phyloP scores from a whole-genome alignment of 192 early-diverging fungal species.

The Dimargaris cristalligena region DNA sequence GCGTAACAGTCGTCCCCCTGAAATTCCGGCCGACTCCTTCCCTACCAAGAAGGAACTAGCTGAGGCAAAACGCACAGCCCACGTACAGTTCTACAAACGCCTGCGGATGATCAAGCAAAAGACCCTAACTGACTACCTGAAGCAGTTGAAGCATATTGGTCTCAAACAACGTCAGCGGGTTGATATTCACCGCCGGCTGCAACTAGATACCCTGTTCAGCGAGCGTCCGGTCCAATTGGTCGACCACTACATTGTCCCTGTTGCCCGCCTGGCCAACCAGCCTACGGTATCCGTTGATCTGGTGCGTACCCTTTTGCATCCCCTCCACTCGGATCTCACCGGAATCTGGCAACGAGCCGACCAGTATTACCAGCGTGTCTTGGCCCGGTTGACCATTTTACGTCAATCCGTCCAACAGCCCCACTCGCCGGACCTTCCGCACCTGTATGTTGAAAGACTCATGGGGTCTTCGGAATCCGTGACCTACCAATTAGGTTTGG shows the following conservation, averaged over 20 bases:
- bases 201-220: neutral
- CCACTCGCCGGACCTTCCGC: neutral
- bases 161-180: constrained; percentile 20
- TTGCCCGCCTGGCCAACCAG: neutral
- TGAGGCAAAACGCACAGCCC: neutral
- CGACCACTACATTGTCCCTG: neutral
- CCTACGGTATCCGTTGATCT: neutral
- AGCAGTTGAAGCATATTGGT: constrained; percentile 49
- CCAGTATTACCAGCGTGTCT: constrained; percentile 46
- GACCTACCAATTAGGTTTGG: neutral
- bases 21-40: neutral
- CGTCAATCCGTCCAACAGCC: constrained; percentile 4
- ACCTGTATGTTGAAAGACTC: neutral
- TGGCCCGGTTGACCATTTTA: constrained; percentile 45
- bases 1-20: neutral
- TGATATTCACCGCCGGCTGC: constrained; percentile 7
- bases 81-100: constrained; percentile 26
- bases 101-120: constrained; percentile 57
- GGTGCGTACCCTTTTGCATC: neutral
- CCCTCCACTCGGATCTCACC: constrained; percentile 15
- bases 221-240: neutral
- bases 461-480: constrained; percentile 1
- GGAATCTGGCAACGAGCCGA: constrained; percentile 38
- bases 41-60: neutral
- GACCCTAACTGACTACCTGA: constrained; percentile 59